Conservation (phyloP, 2,329 filamentous ascomycete genomes). For the Kalmusia sp. region DNA sequence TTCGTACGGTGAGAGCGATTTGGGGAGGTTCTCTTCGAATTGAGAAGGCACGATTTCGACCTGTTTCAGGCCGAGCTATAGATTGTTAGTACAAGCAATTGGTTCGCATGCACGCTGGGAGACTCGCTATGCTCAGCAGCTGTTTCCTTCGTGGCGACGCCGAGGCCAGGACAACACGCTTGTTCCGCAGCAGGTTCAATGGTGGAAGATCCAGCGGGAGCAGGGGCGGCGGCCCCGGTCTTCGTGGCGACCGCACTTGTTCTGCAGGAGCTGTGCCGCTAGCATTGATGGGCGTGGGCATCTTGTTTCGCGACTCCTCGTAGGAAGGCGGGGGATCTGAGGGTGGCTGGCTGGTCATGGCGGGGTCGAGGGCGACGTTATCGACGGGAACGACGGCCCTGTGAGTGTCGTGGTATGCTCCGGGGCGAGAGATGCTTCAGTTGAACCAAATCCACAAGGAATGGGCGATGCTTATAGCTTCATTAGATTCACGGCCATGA, state of each 20-base stretch:
- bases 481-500: not conserved
- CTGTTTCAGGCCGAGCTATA: conserved; percentile 77
- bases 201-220: conserved; percentile 81
- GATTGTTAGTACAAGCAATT: conserved; percentile 7
- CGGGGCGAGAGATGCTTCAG: not conserved
- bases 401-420: not conserved
- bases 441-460: not conserved
- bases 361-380: conserved; percentile 7
- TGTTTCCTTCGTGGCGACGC: conserved; percentile 84
- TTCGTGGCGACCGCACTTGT: conserved; percentile 24
- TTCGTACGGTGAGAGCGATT: conserved; percentile 86
- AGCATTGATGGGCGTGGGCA: conserved; percentile 15
- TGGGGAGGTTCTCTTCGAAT: conserved; percentile 85
- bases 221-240: conserved; percentile 56
- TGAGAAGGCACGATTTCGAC: conserved; percentile 85
- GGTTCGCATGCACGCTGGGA: conserved; percentile 10
- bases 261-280: conserved; percentile 20
- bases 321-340: conserved; percentile 54
- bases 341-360: conserved; percentile 29
- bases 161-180: conserved; percentile 88
- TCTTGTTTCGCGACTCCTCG: conserved; percentile 34
- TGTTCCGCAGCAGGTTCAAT: conserved; percentile 75
- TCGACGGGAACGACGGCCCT: not conserved
- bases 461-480: not conserved
- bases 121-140: conserved; percentile 73